These are phyloP conservation scores for Stenocarpella maydis DNA, from an alignment of 2,329 filamentous ascomycete genomes.

Conservation along the genomic window DNA sequence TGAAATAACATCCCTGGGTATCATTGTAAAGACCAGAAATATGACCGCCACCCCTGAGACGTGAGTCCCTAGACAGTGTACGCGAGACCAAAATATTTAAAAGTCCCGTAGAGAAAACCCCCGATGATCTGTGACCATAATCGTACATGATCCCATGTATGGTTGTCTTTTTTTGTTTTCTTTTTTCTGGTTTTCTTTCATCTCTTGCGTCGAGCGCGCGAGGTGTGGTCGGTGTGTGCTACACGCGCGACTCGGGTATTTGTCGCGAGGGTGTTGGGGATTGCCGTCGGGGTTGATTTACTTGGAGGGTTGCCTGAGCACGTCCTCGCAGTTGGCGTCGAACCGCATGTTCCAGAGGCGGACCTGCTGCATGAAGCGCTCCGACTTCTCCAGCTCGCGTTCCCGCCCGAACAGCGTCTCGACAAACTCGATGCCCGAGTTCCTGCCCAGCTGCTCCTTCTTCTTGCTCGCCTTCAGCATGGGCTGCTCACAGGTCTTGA, in stretches of 20 bases:
- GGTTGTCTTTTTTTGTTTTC: conserved; percentile 24
- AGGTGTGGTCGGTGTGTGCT: not conserved
- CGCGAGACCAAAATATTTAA: conserved; percentile 29
- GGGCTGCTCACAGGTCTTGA: conserved; percentile 90
- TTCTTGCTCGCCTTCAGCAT: conserved; percentile 93
- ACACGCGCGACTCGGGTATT: not conserved
- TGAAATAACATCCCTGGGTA: conserved; percentile 34
- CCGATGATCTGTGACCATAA: conserved; percentile 26
- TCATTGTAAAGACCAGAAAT: conserved; percentile 36
- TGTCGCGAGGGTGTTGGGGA: not conserved
- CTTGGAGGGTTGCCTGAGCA: conserved; percentile 70
- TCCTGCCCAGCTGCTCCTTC: conserved; percentile 85
- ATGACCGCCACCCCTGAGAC: conserved; percentile 34
- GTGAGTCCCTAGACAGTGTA: conserved; percentile 34
- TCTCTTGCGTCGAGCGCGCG: not conserved
- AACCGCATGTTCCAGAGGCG: conserved; percentile 92
- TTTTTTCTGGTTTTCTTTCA: not conserved
- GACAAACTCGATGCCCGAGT: conserved; percentile 93
- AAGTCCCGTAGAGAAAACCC: conserved; percentile 30
- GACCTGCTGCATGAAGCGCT: conserved; percentile 90
- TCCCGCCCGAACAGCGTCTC: conserved; percentile 94
- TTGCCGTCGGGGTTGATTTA: conserved; percentile 46
- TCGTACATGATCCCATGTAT: conserved; percentile 31
- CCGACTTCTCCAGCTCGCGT: conserved; percentile 86
- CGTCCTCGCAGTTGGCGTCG: conserved; percentile 94